phyloP scores from a whole-genome alignment of 306 rosid genomes.

The Dryas octopetala region DNA sequence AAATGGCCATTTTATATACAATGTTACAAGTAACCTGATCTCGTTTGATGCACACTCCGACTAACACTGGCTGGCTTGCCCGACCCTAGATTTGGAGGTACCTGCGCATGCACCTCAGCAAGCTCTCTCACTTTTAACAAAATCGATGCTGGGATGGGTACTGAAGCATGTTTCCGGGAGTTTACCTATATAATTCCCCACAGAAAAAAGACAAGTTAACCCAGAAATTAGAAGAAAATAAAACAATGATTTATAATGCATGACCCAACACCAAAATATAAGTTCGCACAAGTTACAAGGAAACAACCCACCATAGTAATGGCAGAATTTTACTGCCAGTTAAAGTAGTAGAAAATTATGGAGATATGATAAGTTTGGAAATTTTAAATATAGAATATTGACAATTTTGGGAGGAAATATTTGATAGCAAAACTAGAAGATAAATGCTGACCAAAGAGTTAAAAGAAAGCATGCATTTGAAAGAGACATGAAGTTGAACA shows the following conservation, averaged over 20 bases:
- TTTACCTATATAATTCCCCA: slow-evolving; percentile 46
- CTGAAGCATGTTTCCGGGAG: slow-evolving; percentile 72
- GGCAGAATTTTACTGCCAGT: neutral
- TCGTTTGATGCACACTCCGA: slow-evolving; percentile 41
- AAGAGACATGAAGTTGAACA: slow-evolving; percentile 8
- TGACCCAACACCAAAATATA: neutral
- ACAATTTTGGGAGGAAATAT: neutral
- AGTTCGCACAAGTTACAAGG: neutral
- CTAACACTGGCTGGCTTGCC: slow-evolving; percentile 42
- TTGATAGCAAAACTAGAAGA: slow-evolving; percentile 6
- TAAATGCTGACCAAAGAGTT: slow-evolving; percentile 21
- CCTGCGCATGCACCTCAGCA: slow-evolving; percentile 78
- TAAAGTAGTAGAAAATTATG: neutral
- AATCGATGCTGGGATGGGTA: slow-evolving; percentile 72
- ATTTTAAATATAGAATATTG: neutral
- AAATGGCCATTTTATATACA: slow-evolving; percentile 53
- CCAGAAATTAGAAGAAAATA: neutral
- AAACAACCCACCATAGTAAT: neutral
- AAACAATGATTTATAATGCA: neutral
- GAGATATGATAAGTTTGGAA: neutral
- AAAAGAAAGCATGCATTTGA: slow-evolving; percentile 2
- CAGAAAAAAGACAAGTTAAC: neutral
- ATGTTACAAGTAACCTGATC: slow-evolving; percentile 63
- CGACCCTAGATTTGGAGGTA: slow-evolving; percentile 53
- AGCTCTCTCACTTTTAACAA: slow-evolving; percentile 81